Evolutionary conservation across 768 basidiomycete species (phyloP), one percentile per base, ranked within the genome.

Genomic region (Lactarius indigo): DNA sequence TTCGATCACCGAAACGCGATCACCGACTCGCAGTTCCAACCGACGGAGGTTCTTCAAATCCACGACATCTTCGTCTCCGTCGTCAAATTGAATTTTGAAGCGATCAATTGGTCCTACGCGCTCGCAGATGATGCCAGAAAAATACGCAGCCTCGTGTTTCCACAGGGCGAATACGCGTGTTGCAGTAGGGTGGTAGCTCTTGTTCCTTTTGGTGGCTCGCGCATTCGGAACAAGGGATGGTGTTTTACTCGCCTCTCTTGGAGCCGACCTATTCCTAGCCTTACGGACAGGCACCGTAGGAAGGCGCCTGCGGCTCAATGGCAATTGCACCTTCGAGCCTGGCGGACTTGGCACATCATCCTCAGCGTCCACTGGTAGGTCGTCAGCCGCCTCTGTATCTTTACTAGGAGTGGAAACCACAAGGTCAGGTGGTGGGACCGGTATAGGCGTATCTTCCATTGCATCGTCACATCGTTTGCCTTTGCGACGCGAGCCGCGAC

Each of bases 141-240:
- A 89, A 76, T 81, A 93, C 70, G 81, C 80, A 4, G 81, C 82
- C 58, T 86, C 85, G 55, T 77, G 75, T 68, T 79, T 83, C 89
- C 89, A 91, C 13, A 87, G 72, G 10, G 88, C 90, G 70, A 89
- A 86, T n/a, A 92, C 87, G 6, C 84, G 84, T 15, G 87, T 88
- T 26, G 82, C 78, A 7, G 62, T 26, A 23, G 64, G 42, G 23
- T 72, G 69, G 12, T 54, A 59, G 17, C 67, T 63, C 56, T 73
- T 74, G 33, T 35, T 47, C 37, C 69, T 69, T 64, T 74, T 75
- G 5, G 64, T 35, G 6, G 71, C 41, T 2, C 71, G 66, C 44
- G 28, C 37, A 17, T 28, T 57, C n/a, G 68, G 69, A 52, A 50
- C 70, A 39, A 57, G 57, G 71, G 73, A 35, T 72, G 72, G 59